Percentiles rank a stretch among this genome's conserved stretches.
These are phyloP conservation scores for Nyssa sinensis DNA, from an alignment of 148 eudicot species.

Conservation along the genomic window DNA sequence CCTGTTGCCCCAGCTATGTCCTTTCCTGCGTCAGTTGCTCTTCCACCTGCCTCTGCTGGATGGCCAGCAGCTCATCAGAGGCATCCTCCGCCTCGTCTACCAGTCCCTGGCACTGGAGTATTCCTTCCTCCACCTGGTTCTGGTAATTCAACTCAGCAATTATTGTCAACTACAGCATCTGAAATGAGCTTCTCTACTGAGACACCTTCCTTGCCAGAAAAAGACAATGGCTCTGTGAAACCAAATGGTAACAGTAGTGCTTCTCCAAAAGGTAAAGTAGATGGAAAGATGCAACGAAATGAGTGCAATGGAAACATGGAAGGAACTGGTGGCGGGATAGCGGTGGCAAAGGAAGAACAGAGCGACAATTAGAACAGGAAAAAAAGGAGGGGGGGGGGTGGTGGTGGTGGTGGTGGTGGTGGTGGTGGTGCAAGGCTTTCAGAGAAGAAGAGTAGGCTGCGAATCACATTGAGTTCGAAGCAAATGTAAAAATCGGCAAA, in stretches of 20 bases:
- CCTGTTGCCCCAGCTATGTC: slow-evolving; percentile 36
- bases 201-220: slow-evolving; percentile 10
- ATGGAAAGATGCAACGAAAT: slow-evolving; percentile 9
- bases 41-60: slow-evolving; percentile 41
- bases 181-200: slow-evolving; percentile 20
- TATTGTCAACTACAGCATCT: background rate
- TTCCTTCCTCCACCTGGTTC: slow-evolving; percentile 62
- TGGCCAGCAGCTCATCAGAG: slow-evolving; percentile 37
- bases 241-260: slow-evolving; percentile 7
- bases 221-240: slow-evolving; percentile 21
- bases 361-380: too few relatives aligned
- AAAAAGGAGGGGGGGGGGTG: too few relatives aligned
- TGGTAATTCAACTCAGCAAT: slow-evolving; percentile 21
- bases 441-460: slow-evolving; percentile 8
- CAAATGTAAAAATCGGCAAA: slow-evolving; percentile 39
- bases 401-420: too few relatives aligned
- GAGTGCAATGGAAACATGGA: slow-evolving; percentile 26
- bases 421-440: too few relatives aligned
- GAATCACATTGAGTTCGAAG: slow-evolving; percentile 29
- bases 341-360: slow-evolving; percentile 9
- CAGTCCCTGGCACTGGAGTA: slow-evolving; percentile 66
- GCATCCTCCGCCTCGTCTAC: slow-evolving; percentile 47
- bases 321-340: slow-evolving; percentile 16
- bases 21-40: slow-evolving; percentile 39
- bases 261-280: slow-evolving; percentile 13